These are phyloP conservation scores for Blastocystis hominis DNA, from an alignment of 352 stramenopile species.

Conservation along the genomic window DNA sequence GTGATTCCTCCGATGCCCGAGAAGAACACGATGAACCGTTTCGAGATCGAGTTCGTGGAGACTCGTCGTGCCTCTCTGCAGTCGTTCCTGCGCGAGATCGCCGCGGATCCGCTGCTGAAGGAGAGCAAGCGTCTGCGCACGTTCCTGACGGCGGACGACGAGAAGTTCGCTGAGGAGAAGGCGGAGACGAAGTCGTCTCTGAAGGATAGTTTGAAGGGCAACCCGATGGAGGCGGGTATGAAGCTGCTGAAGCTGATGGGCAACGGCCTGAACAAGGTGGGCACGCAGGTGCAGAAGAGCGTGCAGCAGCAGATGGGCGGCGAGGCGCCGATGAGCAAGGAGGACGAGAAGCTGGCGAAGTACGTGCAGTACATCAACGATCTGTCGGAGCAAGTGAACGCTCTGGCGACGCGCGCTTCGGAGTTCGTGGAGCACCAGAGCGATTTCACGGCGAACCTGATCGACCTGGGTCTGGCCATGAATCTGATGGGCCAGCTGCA, in stretches of 20 bases:
- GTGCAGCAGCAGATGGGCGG: constrained; percentile 18
- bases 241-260: constrained; percentile 51
- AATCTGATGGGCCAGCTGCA: constrained; percentile 12
- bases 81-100: neutral
- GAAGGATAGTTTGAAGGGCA: constrained; percentile 9
- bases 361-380: constrained; percentile 38
- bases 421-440: constrained; percentile 16
- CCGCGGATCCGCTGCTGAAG: constrained; percentile 1
- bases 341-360: constrained; percentile 40
- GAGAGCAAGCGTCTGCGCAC: constrained; percentile 8
- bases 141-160: constrained; percentile 42
- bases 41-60: constrained; percentile 53
- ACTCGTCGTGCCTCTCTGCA: neutral
- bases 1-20: constrained; percentile 48
- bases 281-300: constrained; percentile 16
- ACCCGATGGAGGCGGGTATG: constrained; percentile 25
- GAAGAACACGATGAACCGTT: constrained; percentile 49
- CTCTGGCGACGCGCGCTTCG: neutral
- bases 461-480: neutral
- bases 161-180: constrained; percentile 30
- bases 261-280: neutral
- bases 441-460: neutral
- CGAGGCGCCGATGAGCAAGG: constrained; percentile 33
- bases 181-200: constrained; percentile 35
- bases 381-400: neutral